These are phyloP conservation scores for Chrysanthemum seticuspe DNA, from an alignment of 129 eudicot species.

Conservation along the genomic window DNA sequence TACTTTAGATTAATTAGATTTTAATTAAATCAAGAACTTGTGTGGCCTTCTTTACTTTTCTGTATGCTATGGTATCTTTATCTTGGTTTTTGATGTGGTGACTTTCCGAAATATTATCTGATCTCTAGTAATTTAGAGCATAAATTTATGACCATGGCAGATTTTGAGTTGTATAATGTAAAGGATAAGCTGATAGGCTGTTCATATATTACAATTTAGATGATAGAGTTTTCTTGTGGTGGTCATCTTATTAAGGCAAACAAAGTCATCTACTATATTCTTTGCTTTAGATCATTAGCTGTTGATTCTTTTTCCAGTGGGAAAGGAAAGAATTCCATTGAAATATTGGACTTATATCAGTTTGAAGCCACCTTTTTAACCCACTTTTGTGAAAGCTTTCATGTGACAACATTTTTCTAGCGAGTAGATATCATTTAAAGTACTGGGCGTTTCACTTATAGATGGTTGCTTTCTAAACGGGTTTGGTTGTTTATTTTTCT, in stretches of 20 bases:
- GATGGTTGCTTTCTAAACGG: conserved; percentile 13
- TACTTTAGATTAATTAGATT: background rate
- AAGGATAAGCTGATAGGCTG: background rate
- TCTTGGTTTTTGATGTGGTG: background rate
- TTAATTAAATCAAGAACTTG: conserved; percentile 7
- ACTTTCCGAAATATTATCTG: conserved; percentile 10
- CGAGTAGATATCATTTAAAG: background rate
- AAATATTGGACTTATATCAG: background rate
- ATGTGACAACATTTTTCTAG: conserved; percentile 9
- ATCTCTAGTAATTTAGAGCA: conserved; percentile 14
- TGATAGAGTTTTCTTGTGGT: background rate
- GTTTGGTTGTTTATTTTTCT: conserved; percentile 4
- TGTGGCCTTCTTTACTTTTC: background rate
- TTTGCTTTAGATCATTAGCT: conserved; percentile 13
- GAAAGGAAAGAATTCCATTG: conserved; percentile 26
- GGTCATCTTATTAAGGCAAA: background rate
- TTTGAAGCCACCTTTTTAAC: conserved; percentile 19
- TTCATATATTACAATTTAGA: conserved; percentile 8
- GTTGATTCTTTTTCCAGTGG: conserved; percentile 11
- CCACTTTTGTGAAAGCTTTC: conserved; percentile 21
- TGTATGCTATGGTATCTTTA: conserved; percentile 11
- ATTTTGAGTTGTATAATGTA: background rate
- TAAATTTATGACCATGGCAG: background rate
- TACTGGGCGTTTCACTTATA: background rate
- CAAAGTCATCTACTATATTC: conserved; percentile 13